phyloP scores from a whole-genome alignment of 257 asterid species.

The Hygrophila difformis region DNA sequence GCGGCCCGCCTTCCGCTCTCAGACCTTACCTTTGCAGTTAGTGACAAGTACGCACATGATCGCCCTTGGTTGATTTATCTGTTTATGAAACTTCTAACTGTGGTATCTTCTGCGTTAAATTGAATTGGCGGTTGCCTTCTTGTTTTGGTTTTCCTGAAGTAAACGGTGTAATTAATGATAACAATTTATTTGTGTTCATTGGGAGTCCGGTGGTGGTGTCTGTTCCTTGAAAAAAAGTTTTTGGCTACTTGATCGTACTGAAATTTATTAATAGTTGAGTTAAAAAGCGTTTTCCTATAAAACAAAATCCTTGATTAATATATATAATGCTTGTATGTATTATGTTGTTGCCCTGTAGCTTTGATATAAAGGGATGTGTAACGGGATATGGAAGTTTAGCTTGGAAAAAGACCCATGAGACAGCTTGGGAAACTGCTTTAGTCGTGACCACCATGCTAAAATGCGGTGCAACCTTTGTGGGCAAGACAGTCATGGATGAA shows the following conservation, averaged over 20 bases:
- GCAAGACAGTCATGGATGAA: constrained; percentile 87
- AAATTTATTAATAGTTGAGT: no score
- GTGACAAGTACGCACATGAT: constrained; percentile 62
- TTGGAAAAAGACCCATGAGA: constrained; percentile 85
- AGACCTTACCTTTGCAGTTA: constrained; percentile 69
- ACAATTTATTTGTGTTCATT: no score
- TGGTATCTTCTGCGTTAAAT: no score
- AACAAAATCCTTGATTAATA: no score
- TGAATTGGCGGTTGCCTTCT: no score
- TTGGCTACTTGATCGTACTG: no score
- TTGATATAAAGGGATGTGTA: constrained; percentile 77
- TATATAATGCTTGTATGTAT: no score
- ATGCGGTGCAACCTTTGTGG: constrained; percentile 76
- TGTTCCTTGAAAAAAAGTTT: no score
- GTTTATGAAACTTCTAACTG: background rate
- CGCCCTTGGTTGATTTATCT: background rate
- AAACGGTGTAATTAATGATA: no score
- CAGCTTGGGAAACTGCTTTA: constrained; percentile 60
- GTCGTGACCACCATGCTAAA: constrained; percentile 60
- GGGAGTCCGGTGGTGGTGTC: no score
- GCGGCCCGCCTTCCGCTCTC: constrained; percentile 77
- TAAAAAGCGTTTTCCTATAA: no score
- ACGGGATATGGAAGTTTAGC: constrained; percentile 85
- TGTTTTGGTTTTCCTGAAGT: constrained; percentile 8
- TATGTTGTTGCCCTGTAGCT: constrained; percentile 34